Evolutionary conservation across 1,284 basidiomycete species (phyloP).

Genomic region (Limonomyces culmigenus): DNA sequence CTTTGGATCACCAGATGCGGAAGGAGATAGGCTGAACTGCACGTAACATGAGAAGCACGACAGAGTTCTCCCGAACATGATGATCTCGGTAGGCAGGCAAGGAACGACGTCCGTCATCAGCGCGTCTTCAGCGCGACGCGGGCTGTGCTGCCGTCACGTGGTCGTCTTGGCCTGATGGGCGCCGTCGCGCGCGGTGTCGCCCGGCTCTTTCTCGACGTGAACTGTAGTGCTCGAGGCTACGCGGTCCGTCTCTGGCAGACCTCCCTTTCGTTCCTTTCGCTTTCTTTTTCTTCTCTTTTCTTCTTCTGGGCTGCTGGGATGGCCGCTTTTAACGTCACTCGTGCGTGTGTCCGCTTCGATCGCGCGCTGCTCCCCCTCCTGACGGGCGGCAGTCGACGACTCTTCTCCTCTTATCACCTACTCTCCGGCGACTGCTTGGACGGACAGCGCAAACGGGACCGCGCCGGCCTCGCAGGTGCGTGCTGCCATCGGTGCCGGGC

Average conservation of each 20-base stretch:
- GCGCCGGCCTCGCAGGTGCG: constrained; percentile 1
- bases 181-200: too few species aligned
- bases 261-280: constrained; percentile 5
- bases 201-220: too few species aligned
- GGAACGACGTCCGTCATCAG: too few species aligned
- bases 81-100: too few species aligned
- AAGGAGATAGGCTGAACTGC: too few species aligned
- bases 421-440: constrained; percentile 13
- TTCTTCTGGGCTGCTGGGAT: constrained; percentile 12
- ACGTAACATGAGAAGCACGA: too few species aligned
- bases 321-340: constrained; percentile 17
- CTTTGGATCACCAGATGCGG: too few species aligned
- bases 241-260: background rate
- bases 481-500: background rate
- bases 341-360: constrained; percentile 8
- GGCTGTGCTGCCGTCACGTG: too few species aligned
- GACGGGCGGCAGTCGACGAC: constrained; percentile 15
- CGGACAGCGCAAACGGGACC: constrained; percentile 9
- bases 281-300: constrained; percentile 4
- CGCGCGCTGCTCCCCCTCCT: too few species aligned
- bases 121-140: too few species aligned
- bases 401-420: constrained; percentile 15
- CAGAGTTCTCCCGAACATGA: too few species aligned
- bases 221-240: background rate
- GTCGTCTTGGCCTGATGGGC: constrained; percentile 18